Conservation (phyloP, 805 yeast species). For the Yarrowia hollandica region DNA sequence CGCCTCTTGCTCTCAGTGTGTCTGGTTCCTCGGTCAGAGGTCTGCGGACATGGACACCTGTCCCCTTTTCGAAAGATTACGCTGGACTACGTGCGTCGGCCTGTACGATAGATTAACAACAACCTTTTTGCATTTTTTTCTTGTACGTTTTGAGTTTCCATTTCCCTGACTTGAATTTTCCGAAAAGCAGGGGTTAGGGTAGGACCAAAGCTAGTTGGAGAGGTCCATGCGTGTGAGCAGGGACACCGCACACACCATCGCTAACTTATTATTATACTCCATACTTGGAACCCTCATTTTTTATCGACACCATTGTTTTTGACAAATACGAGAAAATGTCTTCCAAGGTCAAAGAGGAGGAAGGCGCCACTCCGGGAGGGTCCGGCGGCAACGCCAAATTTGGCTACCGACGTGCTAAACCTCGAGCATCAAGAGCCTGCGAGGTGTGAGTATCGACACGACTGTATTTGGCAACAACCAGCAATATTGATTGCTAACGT, state of each 20-base stretch:
- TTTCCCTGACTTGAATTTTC: neutral
- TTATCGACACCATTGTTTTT: no score
- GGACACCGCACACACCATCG: slow-evolving; percentile 3
- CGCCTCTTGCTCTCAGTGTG: no score
- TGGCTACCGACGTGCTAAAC: slow-evolving; percentile 37
- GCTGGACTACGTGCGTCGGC: neutral
- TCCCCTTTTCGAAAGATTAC: no score
- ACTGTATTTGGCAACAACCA: no score
- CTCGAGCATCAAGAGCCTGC: slow-evolving; percentile 38
- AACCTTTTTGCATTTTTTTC: no score
- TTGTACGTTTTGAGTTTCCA: neutral
- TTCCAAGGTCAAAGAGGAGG: slow-evolving; percentile 29
- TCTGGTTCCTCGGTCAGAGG: no score
- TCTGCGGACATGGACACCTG: no score
- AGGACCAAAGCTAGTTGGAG: neutral
- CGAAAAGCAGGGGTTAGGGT: neutral
- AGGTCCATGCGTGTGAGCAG: slow-evolving; percentile 25
- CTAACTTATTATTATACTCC: neutral
- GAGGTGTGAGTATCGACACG: slow-evolving; percentile 34
- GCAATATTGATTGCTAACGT: no score
- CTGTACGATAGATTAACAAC: no score
- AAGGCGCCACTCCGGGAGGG: slow-evolving; percentile 15
- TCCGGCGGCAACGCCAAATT: slow-evolving; percentile 27
- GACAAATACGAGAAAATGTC: neutral
- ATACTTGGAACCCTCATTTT: neutral